A percentile compares a stretch with the other conserved stretches of the same genome.
Conservation (phyloP, 192 early-diverging fungal species). For the Coemansia sp. region DNA sequence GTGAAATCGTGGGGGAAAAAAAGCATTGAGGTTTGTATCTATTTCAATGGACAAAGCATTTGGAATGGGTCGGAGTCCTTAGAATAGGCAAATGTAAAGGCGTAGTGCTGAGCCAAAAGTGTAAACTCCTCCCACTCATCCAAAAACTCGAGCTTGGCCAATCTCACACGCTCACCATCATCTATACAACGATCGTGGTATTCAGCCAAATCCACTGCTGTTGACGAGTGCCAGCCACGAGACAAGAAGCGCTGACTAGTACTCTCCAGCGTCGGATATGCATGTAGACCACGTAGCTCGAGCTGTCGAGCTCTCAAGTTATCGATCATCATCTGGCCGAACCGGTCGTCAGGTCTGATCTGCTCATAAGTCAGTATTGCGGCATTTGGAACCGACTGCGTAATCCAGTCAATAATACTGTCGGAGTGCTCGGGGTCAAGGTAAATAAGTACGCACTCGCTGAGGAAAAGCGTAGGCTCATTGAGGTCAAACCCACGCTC, state of each 20-base stretch:
- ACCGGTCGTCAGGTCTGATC: slow-evolving; percentile 86
- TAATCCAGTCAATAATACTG: slow-evolving; percentile 74
- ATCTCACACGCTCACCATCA: slow-evolving; percentile 49
- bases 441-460: slow-evolving; percentile 95
- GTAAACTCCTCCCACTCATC: slow-evolving; percentile 94
- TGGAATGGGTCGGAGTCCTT: slow-evolving; percentile 35
- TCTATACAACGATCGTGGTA: slow-evolving; percentile 31
- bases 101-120: slow-evolving; percentile 84
- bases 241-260: slow-evolving; percentile 70
- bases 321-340: slow-evolving; percentile 90
- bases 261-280: slow-evolving; percentile 72
- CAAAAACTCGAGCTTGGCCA: slow-evolving; percentile 78
- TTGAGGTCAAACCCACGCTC: slow-evolving; percentile 50
- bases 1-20: no score
- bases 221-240: slow-evolving; percentile 63
- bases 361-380: slow-evolving; percentile 88
- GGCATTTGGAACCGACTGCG: slow-evolving; percentile 47
- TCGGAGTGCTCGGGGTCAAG: slow-evolving; percentile 68
- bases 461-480: slow-evolving; percentile 83
- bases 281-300: slow-evolving; percentile 74
- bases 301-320: slow-evolving; percentile 81
- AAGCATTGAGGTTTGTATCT: neutral
- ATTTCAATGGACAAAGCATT: slow-evolving; percentile 3
- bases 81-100: slow-evolving; percentile 72
- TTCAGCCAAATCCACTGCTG: slow-evolving; percentile 60